phyloP scores from a whole-genome alignment of 148 eudicot species.

The Spergularia bocconei region DNA sequence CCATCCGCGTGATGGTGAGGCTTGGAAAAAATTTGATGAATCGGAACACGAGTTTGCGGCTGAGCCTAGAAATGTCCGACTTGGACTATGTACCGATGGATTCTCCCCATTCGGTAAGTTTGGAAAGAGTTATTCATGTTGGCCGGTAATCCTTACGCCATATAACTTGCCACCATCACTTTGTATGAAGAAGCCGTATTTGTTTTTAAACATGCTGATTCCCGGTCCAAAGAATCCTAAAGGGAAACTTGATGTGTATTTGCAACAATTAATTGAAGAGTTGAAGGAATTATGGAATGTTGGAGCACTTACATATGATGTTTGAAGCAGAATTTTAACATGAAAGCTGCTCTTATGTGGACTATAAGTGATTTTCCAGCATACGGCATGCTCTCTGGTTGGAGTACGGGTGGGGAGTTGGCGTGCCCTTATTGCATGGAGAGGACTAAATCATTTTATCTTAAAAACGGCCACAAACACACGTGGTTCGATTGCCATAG shows the following conservation, averaged over 20 bases:
- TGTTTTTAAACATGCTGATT: not conserved
- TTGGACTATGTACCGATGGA: not conserved
- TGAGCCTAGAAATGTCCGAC: not conserved
- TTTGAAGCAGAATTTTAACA: not conserved
- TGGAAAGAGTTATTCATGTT: not conserved
- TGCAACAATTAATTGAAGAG: not conserved
- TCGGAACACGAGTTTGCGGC: not conserved
- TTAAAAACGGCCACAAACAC: not conserved
- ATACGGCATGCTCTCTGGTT: constrained; percentile 7
- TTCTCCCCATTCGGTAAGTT: not conserved
- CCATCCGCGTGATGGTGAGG: not conserved
- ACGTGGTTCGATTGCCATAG: not conserved
- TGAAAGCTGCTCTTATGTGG: not conserved
- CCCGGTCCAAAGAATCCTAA: not conserved
- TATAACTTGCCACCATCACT: constrained; percentile 1
- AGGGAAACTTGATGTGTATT: not conserved
- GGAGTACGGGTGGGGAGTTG: not conserved
- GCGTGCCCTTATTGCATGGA: constrained; percentile 8
- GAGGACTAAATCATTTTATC: not conserved
- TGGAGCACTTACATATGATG: not conserved
- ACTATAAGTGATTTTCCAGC: not conserved
- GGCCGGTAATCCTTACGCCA: not conserved
- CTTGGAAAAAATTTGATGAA: constrained; percentile 3
- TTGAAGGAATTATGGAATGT: not conserved
- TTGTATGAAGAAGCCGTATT: not conserved